Evolutionary conservation across 139 green algal species (phyloP).

Genomic region (Ulvella scutata): DNA sequence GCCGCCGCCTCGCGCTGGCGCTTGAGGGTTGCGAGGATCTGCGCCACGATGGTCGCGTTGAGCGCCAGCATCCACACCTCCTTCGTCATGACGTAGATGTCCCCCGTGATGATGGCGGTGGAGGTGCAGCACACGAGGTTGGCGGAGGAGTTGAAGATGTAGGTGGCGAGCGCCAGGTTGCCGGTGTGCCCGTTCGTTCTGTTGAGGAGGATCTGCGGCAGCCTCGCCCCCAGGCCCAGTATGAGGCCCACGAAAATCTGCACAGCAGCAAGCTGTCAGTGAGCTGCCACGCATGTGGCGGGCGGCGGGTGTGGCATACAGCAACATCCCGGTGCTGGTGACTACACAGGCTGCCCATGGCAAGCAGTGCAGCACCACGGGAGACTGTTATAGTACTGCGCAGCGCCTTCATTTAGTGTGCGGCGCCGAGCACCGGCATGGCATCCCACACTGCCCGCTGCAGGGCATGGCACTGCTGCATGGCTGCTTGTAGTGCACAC

Average conservation of each 20-base stretch:
- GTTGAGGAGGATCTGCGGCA: background rate
- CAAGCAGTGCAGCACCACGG: too few relatives aligned
- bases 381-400: too few relatives aligned
- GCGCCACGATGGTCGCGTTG: background rate
- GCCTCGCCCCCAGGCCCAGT: background rate
- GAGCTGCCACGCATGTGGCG: too few relatives aligned
- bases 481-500: too few relatives aligned
- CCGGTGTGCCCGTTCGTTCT: conserved; percentile 2
- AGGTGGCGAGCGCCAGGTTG: background rate
- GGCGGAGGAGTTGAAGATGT: background rate
- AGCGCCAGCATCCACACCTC: background rate
- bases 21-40: background rate
- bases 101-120: background rate
- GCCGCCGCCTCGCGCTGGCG: background rate
- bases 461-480: too few relatives aligned
- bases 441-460: too few relatives aligned
- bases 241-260: background rate
- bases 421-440: too few relatives aligned
- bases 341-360: too few relatives aligned
- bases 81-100: background rate
- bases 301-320: too few relatives aligned
- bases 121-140: background rate
- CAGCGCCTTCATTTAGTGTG: too few relatives aligned
- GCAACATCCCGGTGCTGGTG: too few relatives aligned
- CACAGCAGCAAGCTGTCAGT: too few relatives aligned